These are phyloP conservation scores for Meripilus lineatus DNA, from an alignment of 1,284 basidiomycete genomes.

Conservation along the genomic window DNA sequence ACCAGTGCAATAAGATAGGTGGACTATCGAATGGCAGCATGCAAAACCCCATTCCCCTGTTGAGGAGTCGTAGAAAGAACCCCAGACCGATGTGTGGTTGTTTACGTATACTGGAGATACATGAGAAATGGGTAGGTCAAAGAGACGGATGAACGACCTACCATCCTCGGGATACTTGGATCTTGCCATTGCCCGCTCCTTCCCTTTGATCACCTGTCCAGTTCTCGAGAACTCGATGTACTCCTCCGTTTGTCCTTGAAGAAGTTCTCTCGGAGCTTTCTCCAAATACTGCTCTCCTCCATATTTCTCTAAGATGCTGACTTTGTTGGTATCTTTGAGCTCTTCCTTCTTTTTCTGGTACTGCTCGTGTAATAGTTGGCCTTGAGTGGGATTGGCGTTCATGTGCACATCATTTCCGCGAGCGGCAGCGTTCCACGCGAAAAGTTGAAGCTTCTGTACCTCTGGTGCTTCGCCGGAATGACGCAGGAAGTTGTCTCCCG, in stretches of 20 bases:
- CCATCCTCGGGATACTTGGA: slow-evolving; percentile 97
- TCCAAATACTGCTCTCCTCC: slow-evolving; percentile 94
- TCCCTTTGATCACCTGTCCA: slow-evolving; percentile 90
- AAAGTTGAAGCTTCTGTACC: slow-evolving; percentile 89
- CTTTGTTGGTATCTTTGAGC: slow-evolving; percentile 82
- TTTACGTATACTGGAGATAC: slow-evolving; percentile 69
- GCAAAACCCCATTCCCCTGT: slow-evolving; percentile 86
- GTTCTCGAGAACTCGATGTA: slow-evolving; percentile 97
- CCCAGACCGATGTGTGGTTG: slow-evolving; percentile 95
- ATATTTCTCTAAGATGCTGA: slow-evolving; percentile 85
- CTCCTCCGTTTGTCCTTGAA: slow-evolving; percentile 92
- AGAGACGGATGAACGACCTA: slow-evolving; percentile 33
- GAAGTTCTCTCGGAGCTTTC: slow-evolving; percentile 81
- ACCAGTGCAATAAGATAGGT: slow-evolving; percentile 92
- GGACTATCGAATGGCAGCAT: slow-evolving; percentile 88
- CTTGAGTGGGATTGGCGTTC: slow-evolving; percentile 95
- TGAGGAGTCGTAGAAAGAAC: slow-evolving; percentile 84
- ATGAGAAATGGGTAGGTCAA: slow-evolving; percentile 3
- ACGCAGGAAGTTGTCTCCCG: slow-evolving; percentile 95
- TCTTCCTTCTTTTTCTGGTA: slow-evolving; percentile 92
- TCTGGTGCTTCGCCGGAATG: slow-evolving; percentile 88
- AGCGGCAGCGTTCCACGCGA: slow-evolving; percentile 95
- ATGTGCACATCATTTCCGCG: slow-evolving; percentile 94
- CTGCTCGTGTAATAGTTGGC: slow-evolving; percentile 87
- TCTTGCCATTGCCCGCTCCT: slow-evolving; percentile 76